Evolutionary conservation across 345 rosid species (phyloP).

Genomic region (Dipteronia sinensis): DNA sequence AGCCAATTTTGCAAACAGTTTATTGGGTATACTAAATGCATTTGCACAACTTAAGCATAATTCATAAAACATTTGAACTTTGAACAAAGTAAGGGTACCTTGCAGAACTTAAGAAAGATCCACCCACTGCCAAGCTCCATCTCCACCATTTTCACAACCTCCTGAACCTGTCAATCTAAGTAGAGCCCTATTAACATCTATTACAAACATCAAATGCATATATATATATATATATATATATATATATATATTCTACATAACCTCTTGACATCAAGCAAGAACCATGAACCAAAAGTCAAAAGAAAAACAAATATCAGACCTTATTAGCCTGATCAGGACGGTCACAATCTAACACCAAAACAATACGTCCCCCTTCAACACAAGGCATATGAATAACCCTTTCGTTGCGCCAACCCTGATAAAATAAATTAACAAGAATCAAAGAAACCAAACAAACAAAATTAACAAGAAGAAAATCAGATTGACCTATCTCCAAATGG

Average conservation of each 20-base stretch:
- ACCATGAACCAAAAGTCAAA: not conserved
- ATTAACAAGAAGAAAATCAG: slow-evolving; percentile 62
- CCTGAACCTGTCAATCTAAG: slow-evolving; percentile 55
- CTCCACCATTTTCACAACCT: slow-evolving; percentile 82
- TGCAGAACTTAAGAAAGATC: slow-evolving; percentile 73
- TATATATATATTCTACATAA: not conserved
- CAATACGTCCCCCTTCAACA: too few species aligned
- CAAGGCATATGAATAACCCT: too few species aligned
- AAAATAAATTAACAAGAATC: slow-evolving; percentile 11
- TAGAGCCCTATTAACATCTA: not conserved
- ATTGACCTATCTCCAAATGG: slow-evolving; percentile 81
- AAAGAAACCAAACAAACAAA: not conserved
- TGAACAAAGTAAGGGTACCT: slow-evolving; percentile 39
- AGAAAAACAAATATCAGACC: slow-evolving; percentile 37
- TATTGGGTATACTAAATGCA: not conserved
- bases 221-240: too few species aligned
- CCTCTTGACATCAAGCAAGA: not conserved
- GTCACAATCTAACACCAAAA: slow-evolving; percentile 58
- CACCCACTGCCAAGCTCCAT: slow-evolving; percentile 75
- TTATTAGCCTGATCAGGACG: slow-evolving; percentile 61
- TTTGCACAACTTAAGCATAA: not conserved
- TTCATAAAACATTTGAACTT: not conserved
- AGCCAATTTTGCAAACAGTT: too few species aligned
- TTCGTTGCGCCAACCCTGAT: too few species aligned
- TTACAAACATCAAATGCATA: not conserved